These are phyloP conservation scores for Lepidium aucheri DNA, from an alignment of 345 rosid genomes.

Conservation along the genomic window DNA sequence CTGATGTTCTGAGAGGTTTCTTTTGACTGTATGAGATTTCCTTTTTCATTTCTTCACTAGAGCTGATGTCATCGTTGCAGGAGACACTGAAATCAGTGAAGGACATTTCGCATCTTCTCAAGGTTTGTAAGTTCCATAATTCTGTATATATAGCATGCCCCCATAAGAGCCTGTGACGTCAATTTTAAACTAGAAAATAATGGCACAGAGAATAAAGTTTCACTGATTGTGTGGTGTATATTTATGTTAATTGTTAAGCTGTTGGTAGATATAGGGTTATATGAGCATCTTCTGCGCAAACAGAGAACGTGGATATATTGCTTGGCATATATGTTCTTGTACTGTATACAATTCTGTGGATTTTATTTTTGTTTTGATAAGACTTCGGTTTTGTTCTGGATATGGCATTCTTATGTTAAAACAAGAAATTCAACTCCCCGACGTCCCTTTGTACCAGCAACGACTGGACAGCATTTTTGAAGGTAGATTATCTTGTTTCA, in stretches of 20 bases:
- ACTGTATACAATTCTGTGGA: background rate
- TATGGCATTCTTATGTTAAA: conserved; percentile 21
- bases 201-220: background rate
- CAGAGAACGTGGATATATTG: background rate
- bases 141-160: conserved; percentile 2
- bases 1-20: conserved; percentile 5
- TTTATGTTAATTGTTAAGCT: conserved; percentile 17
- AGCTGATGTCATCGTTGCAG: conserved; percentile 65
- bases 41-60: conserved; percentile 73
- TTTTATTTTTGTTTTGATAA: background rate
- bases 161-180: background rate
- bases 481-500: conserved; percentile 37
- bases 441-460: conserved; percentile 56
- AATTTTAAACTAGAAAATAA: background rate
- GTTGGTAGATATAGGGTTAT: background rate
- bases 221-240: conserved; percentile 3
- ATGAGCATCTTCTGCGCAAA: background rate
- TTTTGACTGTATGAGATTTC: conserved; percentile 69
- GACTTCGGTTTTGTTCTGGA: background rate
- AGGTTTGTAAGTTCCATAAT: conserved; percentile 37
- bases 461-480: conserved; percentile 85
- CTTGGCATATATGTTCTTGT: background rate
- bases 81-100: conserved; percentile 86
- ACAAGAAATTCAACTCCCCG: conserved; percentile 92
- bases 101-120: conserved; percentile 70